Conservation (phyloP, 306 rosid species). For the Casuarina cunninghamiana region DNA sequence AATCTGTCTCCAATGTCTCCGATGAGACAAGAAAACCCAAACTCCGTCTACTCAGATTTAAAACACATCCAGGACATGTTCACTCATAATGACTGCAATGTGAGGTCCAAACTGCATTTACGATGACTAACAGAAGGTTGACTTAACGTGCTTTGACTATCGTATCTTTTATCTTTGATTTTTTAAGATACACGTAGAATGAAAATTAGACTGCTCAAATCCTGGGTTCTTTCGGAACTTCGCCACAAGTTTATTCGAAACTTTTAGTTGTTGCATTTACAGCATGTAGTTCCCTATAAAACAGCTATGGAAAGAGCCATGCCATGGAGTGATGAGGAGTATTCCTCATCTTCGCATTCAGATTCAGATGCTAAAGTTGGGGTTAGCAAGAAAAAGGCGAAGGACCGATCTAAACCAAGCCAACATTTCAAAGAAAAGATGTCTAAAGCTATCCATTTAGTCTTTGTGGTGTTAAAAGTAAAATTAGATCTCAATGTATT, state of each 20-base stretch:
- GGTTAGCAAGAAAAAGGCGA: constrained; percentile 39
- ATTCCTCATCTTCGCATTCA: constrained; percentile 50
- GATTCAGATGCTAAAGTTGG: constrained; percentile 46
- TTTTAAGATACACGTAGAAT: no score
- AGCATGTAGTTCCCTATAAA: background rate
- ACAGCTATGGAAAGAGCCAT: constrained; percentile 68
- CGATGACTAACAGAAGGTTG: no score
- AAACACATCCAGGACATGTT: no score
- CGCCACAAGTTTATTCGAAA: background rate
- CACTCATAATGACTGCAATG: no score
- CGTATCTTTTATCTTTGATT: no score
- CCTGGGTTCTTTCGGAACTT: no score
- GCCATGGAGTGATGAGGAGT: constrained; percentile 65
- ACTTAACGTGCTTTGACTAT: no score
- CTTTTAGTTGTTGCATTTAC: background rate
- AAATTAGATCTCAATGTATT: background rate
- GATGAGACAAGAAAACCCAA: no score
- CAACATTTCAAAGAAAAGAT: constrained; percentile 15
- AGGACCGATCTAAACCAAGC: constrained; percentile 9
- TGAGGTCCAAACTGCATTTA: no score
- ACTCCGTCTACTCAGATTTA: no score
- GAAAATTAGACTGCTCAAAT: no score
- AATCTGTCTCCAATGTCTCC: no score
- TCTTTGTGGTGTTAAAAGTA: background rate
- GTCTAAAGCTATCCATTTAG: constrained; percentile 8